Base-by-base conservation (phyloP, 495 filamentous ascomycete genomes). In the Hypoxylon fuscum region DNA sequence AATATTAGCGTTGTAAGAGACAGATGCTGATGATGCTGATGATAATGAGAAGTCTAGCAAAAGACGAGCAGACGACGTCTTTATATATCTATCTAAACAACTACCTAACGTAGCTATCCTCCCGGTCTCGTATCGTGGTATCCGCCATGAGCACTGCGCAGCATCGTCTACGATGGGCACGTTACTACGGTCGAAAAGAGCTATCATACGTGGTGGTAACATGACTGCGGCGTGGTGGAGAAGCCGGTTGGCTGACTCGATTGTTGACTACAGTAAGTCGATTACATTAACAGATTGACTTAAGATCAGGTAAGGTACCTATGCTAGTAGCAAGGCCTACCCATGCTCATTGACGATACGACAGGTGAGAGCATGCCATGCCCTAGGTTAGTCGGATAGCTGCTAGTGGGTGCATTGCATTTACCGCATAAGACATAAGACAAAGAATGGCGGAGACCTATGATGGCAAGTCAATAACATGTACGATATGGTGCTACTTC, bases 121-220 rank as follows among this genome's bases (percentile, higher is more conserved):
- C 42, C 46, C 51, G 15, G 48, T 25, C 41, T 52, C 58, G 48
- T 52, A 52, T 38, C 15, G 40, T 11, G 31, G 32, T 35, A 54
- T 50, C 48, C 48, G 57, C 48, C 15, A 38, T 18, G 40, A 4
- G 9, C 15, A 45, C 55, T 20, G 32, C 35, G 47, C 27, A 31
- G 43, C 48, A 20, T 35, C 54, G 44, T 48, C 17, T 21, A 60
- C 59, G 63, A 27, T 27, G 8, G 25, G 47, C 52, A 66, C 57
- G 63, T 66, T 61, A 66, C 63, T 60, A 45, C 42, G 40, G 41
- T 57, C 34, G 41, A 53, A 38, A 57, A 38, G 56, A 61, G 52
- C 46, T 38, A 51, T 61, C 63, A 53, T 66, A 66, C 63, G 62
- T 60, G 56, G 56, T 57, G 42, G 56, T 57, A 37, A 48, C 51